phyloP scores from a whole-genome alignment of 2,329 filamentous ascomycete species.

The Alternaria panax region DNA sequence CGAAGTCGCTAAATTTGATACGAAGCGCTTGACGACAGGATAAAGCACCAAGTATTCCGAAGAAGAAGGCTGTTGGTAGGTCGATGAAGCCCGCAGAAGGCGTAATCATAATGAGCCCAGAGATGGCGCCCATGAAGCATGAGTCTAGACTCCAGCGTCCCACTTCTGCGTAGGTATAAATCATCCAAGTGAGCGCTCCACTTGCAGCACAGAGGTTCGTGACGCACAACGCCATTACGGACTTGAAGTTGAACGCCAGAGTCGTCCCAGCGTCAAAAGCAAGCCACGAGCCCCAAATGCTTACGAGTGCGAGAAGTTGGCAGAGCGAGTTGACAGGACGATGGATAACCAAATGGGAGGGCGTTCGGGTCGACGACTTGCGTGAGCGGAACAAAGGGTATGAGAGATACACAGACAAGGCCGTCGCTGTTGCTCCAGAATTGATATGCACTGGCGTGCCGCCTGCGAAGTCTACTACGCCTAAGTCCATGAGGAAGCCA shows the following conservation, averaged over 20 bases:
- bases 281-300: conserved; percentile 62
- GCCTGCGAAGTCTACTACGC: conserved; percentile 58
- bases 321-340: conserved; percentile 58
- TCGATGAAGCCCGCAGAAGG: conserved; percentile 60
- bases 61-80: conserved; percentile 58
- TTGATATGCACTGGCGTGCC: conserved; percentile 50
- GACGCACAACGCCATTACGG: conserved; percentile 59
- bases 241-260: conserved; percentile 59
- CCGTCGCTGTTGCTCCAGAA: conserved; percentile 53
- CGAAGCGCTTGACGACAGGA: conserved; percentile 61
- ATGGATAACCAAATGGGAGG: conserved; percentile 57
- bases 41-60: conserved; percentile 57
- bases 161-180: conserved; percentile 54
- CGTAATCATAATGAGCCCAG: conserved; percentile 62
- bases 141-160: conserved; percentile 59
- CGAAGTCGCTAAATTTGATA: conserved; percentile 61
- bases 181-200: conserved; percentile 58
- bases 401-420: conserved; percentile 59
- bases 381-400: conserved; percentile 59
- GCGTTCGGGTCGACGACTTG: conserved; percentile 54
- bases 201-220: conserved; percentile 59
- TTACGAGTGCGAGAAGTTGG: conserved; percentile 58
- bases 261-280: conserved; percentile 61
- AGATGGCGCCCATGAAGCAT: conserved; percentile 62
- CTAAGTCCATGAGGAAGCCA: conserved; percentile 54